Evolutionary conservation across 73 alveolate species (phyloP).

Genomic region (Paramecium primaurelia): DNA sequence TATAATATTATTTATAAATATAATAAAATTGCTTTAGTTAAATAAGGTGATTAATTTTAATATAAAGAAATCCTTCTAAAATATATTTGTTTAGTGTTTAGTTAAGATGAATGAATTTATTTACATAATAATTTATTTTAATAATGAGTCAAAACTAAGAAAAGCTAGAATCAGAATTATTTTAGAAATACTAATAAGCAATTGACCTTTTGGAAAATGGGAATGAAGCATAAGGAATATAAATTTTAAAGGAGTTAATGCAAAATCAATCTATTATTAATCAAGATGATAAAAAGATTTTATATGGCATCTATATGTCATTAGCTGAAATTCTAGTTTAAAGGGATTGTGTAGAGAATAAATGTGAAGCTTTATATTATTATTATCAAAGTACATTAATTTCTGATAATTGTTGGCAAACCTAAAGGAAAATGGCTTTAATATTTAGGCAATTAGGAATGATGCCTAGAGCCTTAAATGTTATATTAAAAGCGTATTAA

Average conservation of each 20-base stretch:
- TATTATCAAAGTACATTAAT: not conserved
- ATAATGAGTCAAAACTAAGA: not conserved
- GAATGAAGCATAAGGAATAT: not conserved
- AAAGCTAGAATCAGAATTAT: not conserved
- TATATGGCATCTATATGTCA: constrained; percentile 16
- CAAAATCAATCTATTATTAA: not conserved
- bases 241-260: not conserved
- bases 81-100: no score
- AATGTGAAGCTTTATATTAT: constrained; percentile 6
- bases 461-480: constrained; percentile 16
- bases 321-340: not conserved
- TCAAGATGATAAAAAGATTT: not conserved
- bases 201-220: not conserved
- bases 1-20: no score
- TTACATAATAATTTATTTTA: not conserved
- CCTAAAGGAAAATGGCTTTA: not conserved
- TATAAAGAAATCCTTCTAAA: no score
- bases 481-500: not conserved
- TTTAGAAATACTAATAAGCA: not conserved
- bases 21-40: no score
- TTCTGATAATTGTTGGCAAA: not conserved
- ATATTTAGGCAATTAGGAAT: constrained; percentile 34
- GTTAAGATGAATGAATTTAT: not conserved
- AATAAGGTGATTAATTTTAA: no score
- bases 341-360: not conserved